Base-by-base conservation (phyloP, 176 grass and related monocot genomes). In the Bothriochloa decipiens region DNA sequence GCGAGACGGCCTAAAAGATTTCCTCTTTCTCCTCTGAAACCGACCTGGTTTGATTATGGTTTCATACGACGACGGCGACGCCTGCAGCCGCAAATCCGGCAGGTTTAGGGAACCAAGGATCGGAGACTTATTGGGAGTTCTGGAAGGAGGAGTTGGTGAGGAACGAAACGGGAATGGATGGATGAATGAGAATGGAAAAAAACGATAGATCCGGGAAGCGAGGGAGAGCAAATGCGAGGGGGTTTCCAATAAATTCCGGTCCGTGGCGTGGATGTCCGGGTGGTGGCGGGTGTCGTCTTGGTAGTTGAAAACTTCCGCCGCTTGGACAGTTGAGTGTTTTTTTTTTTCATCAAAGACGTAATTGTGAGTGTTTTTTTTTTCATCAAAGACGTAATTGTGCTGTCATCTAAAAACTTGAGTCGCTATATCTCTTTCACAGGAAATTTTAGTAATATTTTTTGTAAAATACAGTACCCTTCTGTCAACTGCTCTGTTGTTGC, bases 221-320 rank as follows among this genome's bases (percentile, higher is more conserved):
- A 82, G 73, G 79, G 33, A 72, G 61, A 18, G 14, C 37, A 79
- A 70, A 42, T 8, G 8, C 4, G 89, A 86, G 62, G 85, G 47
- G 11, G 8, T 71, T 82, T 57, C 46, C 25, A 75, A 76, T 87
- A 90, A 87, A 76, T 70, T 74, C 36, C 46, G 41, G 74, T 78
- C 75, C 62, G 64, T 55, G 80, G 74, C 72, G 79, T 28, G 41
- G 41, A 46, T 74, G 81, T 40, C 86, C 46, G 66, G 26, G 57
- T 78, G 74, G 80, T 81, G 87, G 70, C 81, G 81, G 70, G 76
- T 76, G 72, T 25, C 49, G 76, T 70, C 64, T 23, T 37, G 66
- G 28, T 29, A 8, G 85, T 87, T 87, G 89, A 87, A 91, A 65
- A 70, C 55, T 83, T 84, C 85, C 26, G 7, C 36, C 58, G 26